Evolutionary conservation across 108 stramenopile genomes (phyloP), one percentile per base, ranked within the genome.

Genomic region (Skeletonema costatum): DNA sequence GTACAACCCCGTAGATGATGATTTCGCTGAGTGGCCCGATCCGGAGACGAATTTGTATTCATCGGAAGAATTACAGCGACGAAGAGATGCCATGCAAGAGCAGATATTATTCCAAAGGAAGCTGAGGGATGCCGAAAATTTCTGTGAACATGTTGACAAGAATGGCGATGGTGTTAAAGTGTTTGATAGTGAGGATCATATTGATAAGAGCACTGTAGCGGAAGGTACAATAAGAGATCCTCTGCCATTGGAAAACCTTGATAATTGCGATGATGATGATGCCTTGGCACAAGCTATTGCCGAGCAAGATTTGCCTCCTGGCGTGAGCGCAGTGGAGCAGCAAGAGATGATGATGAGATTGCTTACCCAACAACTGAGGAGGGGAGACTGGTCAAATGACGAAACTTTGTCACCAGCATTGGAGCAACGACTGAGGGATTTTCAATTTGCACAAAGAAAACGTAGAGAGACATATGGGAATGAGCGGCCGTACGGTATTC

Each of bases 371-470:
- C 75, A 76, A 41, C 38, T 82, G 12, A 42, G 82, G 19, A 35
- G 82, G 70, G 81, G 81, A 19, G 67, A 74, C 56, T 64, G 74
- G 67, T 41, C 60, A 35, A 70, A 71, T 13, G 74, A 75, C 5
- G 74, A 76, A 60, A 56, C 10, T 12, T 10, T 66, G 5, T 61
- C 48, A 17, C 82, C 82, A 13, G 75, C 74, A 63, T 61, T 94
- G 53, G 86, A 86, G 32, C 89, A 87, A 14, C 72, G 95, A 14
- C 73, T 96, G 32, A 74, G 89, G 19, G 95, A 96, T 70, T 96
- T 94, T 71, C 82, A 88, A 31, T 93, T 92, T 68, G 95, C 93
- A 2, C 95, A 93, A 71, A 61, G 86, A 46, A 96, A 96, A 78
- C 82, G 95, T 31, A 85, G 91, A 32, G 81, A 92, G 56, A 82